Conservation (phyloP, 306 rosid species). For the Bauhinia variegata region DNA sequence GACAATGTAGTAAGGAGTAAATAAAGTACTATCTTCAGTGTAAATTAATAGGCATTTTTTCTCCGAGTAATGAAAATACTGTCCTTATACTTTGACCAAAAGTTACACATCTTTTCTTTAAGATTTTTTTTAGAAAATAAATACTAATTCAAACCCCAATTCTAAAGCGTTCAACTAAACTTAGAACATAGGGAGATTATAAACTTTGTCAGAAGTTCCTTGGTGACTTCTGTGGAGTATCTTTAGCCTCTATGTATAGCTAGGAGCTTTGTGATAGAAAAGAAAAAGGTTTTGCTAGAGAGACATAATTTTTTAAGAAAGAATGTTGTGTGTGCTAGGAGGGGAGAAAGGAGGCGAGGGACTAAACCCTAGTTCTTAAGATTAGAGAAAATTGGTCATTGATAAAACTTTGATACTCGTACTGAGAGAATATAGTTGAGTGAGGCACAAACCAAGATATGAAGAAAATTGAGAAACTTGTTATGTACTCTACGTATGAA, state of each 20-base stretch:
- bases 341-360: no score
- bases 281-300: no score
- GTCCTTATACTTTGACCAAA: constrained; percentile 7
- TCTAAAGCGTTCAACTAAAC: background rate
- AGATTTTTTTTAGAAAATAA: background rate
- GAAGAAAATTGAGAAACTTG: background rate
- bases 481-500: background rate
- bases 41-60: background rate
- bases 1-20: background rate
- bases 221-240: background rate
- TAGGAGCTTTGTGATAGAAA: no score
- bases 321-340: no score
- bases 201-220: background rate
- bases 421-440: background rate
- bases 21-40: background rate
- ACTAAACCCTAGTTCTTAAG: no score
- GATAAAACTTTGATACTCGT: no score
- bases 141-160: background rate
- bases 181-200: background rate
- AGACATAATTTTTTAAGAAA: no score
- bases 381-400: no score
- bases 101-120: background rate
- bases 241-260: background rate
- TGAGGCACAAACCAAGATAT: background rate
- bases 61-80: background rate